phyloP scores from a whole-genome alignment of 768 basidiomycete genomes.

The Chalciporus piperatus region DNA sequence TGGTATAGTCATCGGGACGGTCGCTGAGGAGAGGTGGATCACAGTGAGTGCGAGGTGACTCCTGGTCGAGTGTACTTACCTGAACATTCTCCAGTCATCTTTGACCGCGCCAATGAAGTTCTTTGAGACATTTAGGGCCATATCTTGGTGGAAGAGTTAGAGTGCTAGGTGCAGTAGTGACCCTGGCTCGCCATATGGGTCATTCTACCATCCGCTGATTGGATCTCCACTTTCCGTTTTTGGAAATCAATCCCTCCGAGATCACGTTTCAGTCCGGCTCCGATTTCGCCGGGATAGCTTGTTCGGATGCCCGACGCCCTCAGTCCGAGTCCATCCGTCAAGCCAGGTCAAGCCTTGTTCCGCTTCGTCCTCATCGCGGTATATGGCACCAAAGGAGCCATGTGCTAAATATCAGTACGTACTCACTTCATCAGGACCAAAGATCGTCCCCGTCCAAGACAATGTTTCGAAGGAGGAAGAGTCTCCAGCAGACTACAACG shows the following conservation, averaged over 20 bases:
- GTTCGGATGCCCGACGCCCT: not conserved
- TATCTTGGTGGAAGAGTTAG: not conserved
- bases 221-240: not conserved
- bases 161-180: not conserved
- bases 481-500: constrained; percentile 78
- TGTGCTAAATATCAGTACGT: constrained; percentile 78
- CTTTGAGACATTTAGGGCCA: constrained; percentile 22
- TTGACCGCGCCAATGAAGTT: constrained; percentile 77
- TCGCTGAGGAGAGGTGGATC: constrained; percentile 50
- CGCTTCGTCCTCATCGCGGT: constrained; percentile 9
- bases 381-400: constrained; percentile 65
- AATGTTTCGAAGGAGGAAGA: constrained; percentile 73
- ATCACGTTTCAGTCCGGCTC: too few species aligned
- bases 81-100: constrained; percentile 82
- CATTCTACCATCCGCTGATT: too few species aligned
- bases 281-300: too few species aligned
- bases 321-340: constrained; percentile 14
- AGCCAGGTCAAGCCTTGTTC: not conserved
- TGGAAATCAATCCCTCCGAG: too few species aligned
- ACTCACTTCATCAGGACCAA: constrained; percentile 60
- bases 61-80: constrained; percentile 39
- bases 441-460: constrained; percentile 69
- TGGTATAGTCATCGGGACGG: constrained; percentile 64
- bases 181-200: too few species aligned
- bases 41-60: not conserved